These are phyloP conservation scores for Thraustotheca clavata DNA, from an alignment of 352 stramenopile species.

Conservation along the genomic window DNA sequence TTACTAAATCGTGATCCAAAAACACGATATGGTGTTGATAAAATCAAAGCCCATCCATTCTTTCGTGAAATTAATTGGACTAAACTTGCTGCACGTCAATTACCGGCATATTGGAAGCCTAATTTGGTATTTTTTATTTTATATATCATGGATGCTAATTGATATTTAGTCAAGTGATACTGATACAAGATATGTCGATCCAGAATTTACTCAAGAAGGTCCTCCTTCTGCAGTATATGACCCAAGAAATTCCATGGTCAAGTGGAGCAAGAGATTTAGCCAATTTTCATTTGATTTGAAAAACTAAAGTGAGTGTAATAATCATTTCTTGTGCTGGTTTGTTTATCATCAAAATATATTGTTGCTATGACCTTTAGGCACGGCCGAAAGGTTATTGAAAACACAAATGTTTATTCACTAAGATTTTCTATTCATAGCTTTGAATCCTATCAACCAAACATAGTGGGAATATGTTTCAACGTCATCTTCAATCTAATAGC, in stretches of 20 bases:
- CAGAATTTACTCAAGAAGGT: conserved; percentile 80
- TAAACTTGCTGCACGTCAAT: conserved; percentile 52
- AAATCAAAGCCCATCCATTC: conserved; percentile 65
- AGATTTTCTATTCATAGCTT: too few relatives aligned
- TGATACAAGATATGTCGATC: conserved; percentile 83
- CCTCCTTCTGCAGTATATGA: conserved; percentile 74
- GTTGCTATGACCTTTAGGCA: too few relatives aligned
- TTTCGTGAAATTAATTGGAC: conserved; percentile 73
- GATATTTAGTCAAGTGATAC: conserved; percentile 25
- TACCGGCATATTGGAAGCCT: conserved; percentile 72
- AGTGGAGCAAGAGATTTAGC: conserved; percentile 77
- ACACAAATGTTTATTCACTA: too few relatives aligned
- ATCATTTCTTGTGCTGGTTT: conserved; percentile 1
- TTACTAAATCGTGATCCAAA: conserved; percentile 12
- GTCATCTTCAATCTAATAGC: too few relatives aligned
- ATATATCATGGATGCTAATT: neutral
- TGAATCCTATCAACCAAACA: too few relatives aligned
- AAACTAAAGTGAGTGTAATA: neutral
- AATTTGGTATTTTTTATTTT: too few relatives aligned
- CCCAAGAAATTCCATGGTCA: conserved; percentile 38
- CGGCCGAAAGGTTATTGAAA: too few relatives aligned
- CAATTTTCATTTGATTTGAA: conserved; percentile 89
- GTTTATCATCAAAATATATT: too few relatives aligned
- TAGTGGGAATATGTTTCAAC: too few relatives aligned
- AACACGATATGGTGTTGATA: conserved; percentile 38